phyloP scores from a whole-genome alignment of 139 green algal species.

The Picochlorum sp. region DNA sequence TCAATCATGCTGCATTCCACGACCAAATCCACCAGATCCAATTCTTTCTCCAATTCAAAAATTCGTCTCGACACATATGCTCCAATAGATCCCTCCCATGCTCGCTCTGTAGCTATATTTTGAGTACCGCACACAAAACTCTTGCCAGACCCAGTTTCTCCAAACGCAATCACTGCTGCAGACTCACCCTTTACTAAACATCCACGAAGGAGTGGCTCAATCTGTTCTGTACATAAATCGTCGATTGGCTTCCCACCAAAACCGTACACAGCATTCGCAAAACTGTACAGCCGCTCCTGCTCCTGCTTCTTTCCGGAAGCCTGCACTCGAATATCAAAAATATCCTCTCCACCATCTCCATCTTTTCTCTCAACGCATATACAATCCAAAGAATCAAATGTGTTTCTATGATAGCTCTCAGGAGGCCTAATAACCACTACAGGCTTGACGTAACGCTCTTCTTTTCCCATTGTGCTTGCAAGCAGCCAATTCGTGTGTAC shows the following conservation, averaged over 20 bases:
- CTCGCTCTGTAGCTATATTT: neutral
- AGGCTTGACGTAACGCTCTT: neutral
- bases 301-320: neutral
- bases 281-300: no score
- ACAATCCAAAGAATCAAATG: neutral
- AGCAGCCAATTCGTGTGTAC: no score
- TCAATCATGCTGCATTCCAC: conserved; percentile 14
- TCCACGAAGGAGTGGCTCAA: conserved; percentile 3
- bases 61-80: conserved; percentile 6
- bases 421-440: neutral
- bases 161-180: conserved; percentile 10
- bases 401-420: neutral
- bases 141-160: conserved; percentile 22
- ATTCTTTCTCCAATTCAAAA: conserved; percentile 17
- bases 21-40: neutral
- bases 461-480: no score
- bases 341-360: neutral
- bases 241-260: neutral
- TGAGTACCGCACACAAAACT: conserved; percentile 16
- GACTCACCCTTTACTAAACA: conserved; percentile 9
- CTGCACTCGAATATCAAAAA: neutral
- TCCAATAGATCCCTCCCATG: conserved; percentile 10
- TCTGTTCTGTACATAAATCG: neutral
- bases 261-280: conserved; percentile 8
- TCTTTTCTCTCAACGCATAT: neutral